Conservation (phyloP, 2,329 filamentous ascomycete genomes). For the Hypoxylon sp. region DNA sequence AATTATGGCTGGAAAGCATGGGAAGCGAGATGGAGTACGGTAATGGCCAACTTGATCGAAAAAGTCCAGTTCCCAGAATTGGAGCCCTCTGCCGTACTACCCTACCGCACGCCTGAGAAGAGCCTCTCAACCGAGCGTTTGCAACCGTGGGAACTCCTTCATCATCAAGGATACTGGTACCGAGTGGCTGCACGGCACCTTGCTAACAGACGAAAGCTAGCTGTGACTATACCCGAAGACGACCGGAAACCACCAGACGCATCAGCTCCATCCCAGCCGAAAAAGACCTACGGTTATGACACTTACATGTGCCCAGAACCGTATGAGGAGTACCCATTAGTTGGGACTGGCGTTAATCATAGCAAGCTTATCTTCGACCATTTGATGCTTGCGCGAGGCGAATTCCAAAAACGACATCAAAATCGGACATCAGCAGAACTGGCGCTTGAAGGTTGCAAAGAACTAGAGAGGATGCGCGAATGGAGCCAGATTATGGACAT, state of each 20-base stretch:
- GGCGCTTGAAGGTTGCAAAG: conserved; percentile 70
- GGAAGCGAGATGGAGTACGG: conserved; percentile 80
- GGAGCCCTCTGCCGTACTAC: conserved; percentile 58
- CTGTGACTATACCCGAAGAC: conserved; percentile 71
- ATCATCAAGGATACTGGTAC: conserved; percentile 79
- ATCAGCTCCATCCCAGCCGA: conserved; percentile 63
- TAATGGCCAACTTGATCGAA: conserved; percentile 74
- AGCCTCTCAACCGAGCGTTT: conserved; percentile 69
- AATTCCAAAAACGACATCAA: conserved; percentile 70
- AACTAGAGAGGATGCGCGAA: conserved; percentile 64
- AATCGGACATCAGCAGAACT: conserved; percentile 69
- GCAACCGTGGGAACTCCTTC: conserved; percentile 74
- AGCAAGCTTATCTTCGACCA: conserved; percentile 68
- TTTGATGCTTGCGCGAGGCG: conserved; percentile 65
- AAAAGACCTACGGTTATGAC: conserved; percentile 72
- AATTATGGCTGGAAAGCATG: conserved; percentile 97
- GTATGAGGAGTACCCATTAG: conserved; percentile 70
- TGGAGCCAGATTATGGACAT: conserved; percentile 70
- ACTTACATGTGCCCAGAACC: conserved; percentile 77
- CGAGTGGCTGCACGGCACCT: conserved; percentile 72
- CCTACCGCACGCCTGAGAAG: conserved; percentile 73
- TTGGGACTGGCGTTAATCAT: conserved; percentile 68
- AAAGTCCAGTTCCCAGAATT: conserved; percentile 68
- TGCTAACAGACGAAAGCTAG: conserved; percentile 66
- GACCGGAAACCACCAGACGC: conserved; percentile 67